These are phyloP conservation scores for Skeletonema grethae DNA, from an alignment of 108 stramenopile species.

Conservation along the genomic window DNA sequence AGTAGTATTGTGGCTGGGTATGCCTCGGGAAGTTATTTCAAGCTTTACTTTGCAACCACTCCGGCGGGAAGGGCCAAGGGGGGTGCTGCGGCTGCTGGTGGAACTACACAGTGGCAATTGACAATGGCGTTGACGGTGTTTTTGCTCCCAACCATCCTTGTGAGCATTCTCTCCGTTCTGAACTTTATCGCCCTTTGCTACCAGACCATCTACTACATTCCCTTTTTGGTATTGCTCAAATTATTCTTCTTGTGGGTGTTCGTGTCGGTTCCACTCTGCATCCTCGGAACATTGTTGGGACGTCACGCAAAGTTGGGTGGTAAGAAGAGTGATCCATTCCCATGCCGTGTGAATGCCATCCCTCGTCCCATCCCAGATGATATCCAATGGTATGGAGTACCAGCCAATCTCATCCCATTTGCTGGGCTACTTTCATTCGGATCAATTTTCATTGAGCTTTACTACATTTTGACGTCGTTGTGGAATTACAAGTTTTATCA, in stretches of 20 bases:
- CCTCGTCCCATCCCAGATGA: constrained; percentile 95
- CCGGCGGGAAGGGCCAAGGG: constrained; percentile 48
- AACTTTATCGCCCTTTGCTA: constrained; percentile 85
- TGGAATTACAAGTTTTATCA: constrained; percentile 99
- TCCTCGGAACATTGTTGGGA: constrained; percentile 93
- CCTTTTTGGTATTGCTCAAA: constrained; percentile 89
- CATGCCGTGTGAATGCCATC: constrained; percentile 97
- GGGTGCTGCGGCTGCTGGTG: constrained; percentile 21
- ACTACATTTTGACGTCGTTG: constrained; percentile 92
- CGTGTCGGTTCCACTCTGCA: constrained; percentile 92
- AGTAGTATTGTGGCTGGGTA: constrained; percentile 92
- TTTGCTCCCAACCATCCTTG: constrained; percentile 82
- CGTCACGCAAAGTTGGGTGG: constrained; percentile 79
- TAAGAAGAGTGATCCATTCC: constrained; percentile 68
- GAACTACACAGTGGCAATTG: constrained; percentile 68
- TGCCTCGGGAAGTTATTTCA: constrained; percentile 89
- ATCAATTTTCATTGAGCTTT: constrained; percentile 98
- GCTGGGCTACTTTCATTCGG: constrained; percentile 95
- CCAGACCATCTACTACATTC: constrained; percentile 91
- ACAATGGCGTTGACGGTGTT: constrained; percentile 93
- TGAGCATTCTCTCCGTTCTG: constrained; percentile 67
- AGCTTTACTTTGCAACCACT: constrained; percentile 85
- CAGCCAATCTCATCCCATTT: constrained; percentile 83
- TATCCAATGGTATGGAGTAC: constrained; percentile 92
- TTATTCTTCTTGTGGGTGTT: constrained; percentile 93